phyloP scores from a whole-genome alignment of 805 yeast species.

The Candida silvicultrix region DNA sequence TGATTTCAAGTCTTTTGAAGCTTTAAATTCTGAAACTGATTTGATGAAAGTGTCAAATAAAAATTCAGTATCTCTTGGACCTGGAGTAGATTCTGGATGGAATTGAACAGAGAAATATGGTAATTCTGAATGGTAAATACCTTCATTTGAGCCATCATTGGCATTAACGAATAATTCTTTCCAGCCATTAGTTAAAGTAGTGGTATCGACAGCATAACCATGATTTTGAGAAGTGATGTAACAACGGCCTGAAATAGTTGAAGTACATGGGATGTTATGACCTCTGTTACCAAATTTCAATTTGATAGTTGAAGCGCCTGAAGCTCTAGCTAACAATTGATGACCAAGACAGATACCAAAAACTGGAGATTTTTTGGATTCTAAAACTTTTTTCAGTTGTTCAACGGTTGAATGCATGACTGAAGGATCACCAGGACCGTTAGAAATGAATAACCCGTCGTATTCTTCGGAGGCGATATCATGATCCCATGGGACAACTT shows the following conservation, averaged over 20 bases:
- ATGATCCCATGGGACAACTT: conserved; percentile 94
- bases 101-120: conserved; percentile 98
- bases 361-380: conserved; percentile 72
- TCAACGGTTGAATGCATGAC: conserved; percentile 65
- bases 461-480: conserved; percentile 75
- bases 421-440: conserved; percentile 99
- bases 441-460: conserved; percentile 93
- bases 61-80: conserved; percentile 98
- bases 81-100: conserved; percentile 99
- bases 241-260: conserved; percentile 86
- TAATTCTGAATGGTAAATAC: conserved; percentile 82
- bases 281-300: conserved; percentile 99
- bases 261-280: conserved; percentile 95
- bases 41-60: conserved; percentile 89
- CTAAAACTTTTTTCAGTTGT: conserved; percentile 51
- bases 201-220: conserved; percentile 92
- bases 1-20: conserved; percentile 51
- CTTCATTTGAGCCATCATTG: conserved; percentile 97
- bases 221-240: conserved; percentile 98
- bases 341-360: conserved; percentile 99
- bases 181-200: conserved; percentile 76
- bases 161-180: conserved; percentile 91
- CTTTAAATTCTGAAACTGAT: conserved; percentile 60
- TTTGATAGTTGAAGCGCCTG: conserved; percentile 90
- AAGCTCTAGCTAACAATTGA: conserved; percentile 90